phyloP scores from a whole-genome alignment of 192 early-diverging fungal genomes.

The Neocallimastix lanati region DNA sequence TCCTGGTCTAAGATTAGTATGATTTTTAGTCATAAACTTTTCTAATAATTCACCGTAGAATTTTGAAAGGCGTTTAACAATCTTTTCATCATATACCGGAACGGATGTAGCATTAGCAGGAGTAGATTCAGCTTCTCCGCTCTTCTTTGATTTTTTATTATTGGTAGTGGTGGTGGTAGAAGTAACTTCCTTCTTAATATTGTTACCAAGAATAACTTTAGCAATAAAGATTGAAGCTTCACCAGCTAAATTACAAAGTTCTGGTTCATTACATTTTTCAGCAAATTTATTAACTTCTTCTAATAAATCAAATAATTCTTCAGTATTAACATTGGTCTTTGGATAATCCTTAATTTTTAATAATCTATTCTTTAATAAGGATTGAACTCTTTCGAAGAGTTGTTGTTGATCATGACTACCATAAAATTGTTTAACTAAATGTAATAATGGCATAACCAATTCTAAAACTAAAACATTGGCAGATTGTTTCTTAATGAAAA shows the following conservation, averaged over 20 bases:
- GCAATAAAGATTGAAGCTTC: not conserved
- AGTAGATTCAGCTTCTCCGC: not conserved
- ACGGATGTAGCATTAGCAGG: not conserved
- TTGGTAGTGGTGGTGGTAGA: not conserved
- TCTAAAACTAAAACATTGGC: conserved; percentile 50
- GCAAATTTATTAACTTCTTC: conserved; percentile 52
- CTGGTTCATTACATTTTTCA: conserved; percentile 11
- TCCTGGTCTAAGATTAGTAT: not conserved
- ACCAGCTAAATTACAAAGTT: not conserved
- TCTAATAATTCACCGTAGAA: not conserved
- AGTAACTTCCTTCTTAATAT: not conserved
- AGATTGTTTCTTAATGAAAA: conserved; percentile 50
- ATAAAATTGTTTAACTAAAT: conserved; percentile 28
- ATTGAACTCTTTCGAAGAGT: conserved; percentile 44
- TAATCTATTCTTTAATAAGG: conserved; percentile 43
- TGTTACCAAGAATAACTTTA: not conserved
- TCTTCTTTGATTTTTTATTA: not conserved
- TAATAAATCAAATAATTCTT: conserved; percentile 36
- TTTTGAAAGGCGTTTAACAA: not conserved
- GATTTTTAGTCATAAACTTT: not conserved
- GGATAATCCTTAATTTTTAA: conserved; percentile 45
- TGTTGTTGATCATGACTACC: conserved; percentile 35
- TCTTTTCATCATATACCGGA: not conserved
- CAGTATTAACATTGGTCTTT: conserved; percentile 17
- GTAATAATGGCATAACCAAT: conserved; percentile 49